A percentile compares a stretch with the other conserved stretches of the same genome.
Conservation (phyloP, 306 rosid species). For the Acacia melanoxylon region DNA sequence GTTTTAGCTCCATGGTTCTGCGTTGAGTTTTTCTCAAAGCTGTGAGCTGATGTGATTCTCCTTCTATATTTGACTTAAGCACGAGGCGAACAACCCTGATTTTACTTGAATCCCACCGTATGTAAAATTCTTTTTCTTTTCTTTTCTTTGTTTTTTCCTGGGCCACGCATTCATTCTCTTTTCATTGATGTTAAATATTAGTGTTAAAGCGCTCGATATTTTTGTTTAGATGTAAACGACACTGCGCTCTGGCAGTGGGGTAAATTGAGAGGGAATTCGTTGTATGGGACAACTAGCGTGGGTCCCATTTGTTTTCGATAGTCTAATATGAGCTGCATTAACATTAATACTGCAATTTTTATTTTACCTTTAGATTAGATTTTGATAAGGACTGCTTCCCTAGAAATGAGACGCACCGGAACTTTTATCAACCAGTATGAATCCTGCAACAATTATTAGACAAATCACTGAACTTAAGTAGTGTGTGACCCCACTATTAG, state of each 20-base stretch:
- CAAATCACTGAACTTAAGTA: slow-evolving; percentile 4
- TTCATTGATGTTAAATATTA: slow-evolving; percentile 20
- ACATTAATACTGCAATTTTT: neutral
- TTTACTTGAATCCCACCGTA: neutral
- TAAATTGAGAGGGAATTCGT: slow-evolving; percentile 22
- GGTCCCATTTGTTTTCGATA: neutral
- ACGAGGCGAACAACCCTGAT: neutral
- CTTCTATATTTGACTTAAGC: neutral
- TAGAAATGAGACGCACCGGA: neutral
- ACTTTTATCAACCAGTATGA: neutral
- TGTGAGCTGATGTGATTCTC: neutral
- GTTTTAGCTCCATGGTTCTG: neutral
- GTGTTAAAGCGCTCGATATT: slow-evolving; percentile 19
- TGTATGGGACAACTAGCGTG: slow-evolving; percentile 4
- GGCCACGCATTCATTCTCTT: slow-evolving; percentile 10
- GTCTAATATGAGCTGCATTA: neutral
- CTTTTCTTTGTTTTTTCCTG: neutral
- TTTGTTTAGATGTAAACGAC: slow-evolving; percentile 34
- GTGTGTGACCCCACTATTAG: neutral
- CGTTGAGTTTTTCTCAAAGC: neutral
- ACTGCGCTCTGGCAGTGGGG: slow-evolving; percentile 20
- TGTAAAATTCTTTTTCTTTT: neutral
- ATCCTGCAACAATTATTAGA: neutral
- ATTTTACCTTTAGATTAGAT: neutral
- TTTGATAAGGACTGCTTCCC: neutral